Base-by-base conservation (phyloP, 2,329 filamentous ascomycete genomes). In the Calonectria pseudoreteaudii region DNA sequence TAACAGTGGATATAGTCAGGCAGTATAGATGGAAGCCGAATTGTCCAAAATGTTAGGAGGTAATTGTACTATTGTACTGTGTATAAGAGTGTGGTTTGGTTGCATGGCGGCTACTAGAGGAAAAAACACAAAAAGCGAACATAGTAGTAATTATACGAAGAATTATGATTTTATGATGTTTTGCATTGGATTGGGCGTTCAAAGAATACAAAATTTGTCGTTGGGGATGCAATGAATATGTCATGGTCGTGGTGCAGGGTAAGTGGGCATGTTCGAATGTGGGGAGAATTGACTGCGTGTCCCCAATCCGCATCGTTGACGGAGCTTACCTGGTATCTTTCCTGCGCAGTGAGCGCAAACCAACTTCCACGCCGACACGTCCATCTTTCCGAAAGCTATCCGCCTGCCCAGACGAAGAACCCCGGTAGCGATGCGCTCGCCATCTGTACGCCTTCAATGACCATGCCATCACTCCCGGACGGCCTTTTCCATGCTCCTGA, bases 1-100 rank as follows among this genome's bases (percentile, higher is more conserved):
- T 73, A 88, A 88, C n/a, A 85, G 84, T 74, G 90, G 91, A 68
- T 94, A 94, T 82, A 94, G 92, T 82, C 90, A 92, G 82, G 89
- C 90, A 79, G 92, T 93, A 76, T 93, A 87, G 72, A 47, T 49
- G 71, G 41, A n/a, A 50, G 34, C 60, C 23, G 52, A 62, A 58
- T 67, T 60, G 36, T 53, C 30, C 23, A 31, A 66, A 30, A 20
- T 66, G 41, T 41, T 71, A 52, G 47, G 58, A 34, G 56, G 64
- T 58, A 66, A 52, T 74, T 75, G 74, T 75, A 74, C 58, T 62
- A 73, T 44, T 76, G 68, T 49, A 44, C 49, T 52, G 47, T 76
- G 70, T 72, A 78, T 75, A 73, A 69, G 66, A 49, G 47, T 31
- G 38, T 34, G 31, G 36, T 34, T 69, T 67, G n/a, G 50, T 76